Conservation (phyloP, 140 eudicot species). For the Bidens hawaiensis region DNA sequence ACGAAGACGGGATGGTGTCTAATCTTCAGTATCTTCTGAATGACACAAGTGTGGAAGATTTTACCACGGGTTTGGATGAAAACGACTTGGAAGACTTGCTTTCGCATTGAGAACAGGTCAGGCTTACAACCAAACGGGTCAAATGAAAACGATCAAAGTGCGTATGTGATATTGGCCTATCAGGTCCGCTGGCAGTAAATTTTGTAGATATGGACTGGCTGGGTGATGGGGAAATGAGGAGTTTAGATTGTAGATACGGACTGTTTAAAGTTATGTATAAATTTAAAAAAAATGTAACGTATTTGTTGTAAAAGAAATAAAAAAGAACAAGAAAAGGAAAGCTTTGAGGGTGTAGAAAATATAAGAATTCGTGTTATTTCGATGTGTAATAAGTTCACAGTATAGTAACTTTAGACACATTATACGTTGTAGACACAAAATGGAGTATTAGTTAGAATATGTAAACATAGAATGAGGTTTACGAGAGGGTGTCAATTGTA, state of each 20-base stretch:
- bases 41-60: slow-evolving; percentile 51
- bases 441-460: too few relatives aligned
- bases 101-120: slow-evolving; percentile 48
- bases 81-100: slow-evolving; percentile 74
- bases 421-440: too few relatives aligned
- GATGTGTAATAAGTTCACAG: background rate
- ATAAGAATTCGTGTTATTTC: background rate
- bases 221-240: background rate
- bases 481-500: too few relatives aligned
- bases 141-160: background rate
- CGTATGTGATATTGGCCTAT: background rate
- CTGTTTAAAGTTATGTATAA: background rate
- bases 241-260: background rate
- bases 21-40: slow-evolving; percentile 34
- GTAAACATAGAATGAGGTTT: too few relatives aligned
- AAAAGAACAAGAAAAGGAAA: background rate
- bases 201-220: slow-evolving; percentile 7
- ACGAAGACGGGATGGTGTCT: slow-evolving; percentile 41
- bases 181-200: background rate
- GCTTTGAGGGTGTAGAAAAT: background rate
- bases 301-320: background rate
- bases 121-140: background rate
- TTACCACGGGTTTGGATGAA: slow-evolving; percentile 47
- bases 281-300: too few relatives aligned
- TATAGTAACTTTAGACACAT: too few relatives aligned